Base-by-base conservation (phyloP, 108 stramenopile species). In the Nitzschia palea region DNA sequence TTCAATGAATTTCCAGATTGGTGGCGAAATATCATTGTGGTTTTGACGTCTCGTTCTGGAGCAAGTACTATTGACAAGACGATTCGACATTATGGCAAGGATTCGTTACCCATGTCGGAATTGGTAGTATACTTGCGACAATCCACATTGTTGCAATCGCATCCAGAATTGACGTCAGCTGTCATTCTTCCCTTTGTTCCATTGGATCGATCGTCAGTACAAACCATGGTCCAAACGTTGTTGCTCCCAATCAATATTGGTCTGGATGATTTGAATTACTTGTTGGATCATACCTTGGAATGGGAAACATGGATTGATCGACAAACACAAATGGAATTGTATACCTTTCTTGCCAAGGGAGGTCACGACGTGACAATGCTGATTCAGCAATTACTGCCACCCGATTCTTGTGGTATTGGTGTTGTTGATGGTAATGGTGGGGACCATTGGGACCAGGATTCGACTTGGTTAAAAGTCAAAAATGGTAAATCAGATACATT, bases 241-340 rank as follows among this genome's bases (percentile, higher is more conserved):
- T n/a, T n/a, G n/a, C n/a, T 2, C 1, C 4, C 4, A n/a, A 44
- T n/a, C 15, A 44, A 15, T n/a, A 17, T n/a, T 30, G 53, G 23
- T 26, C 20, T 6, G n/a, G 17, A 35, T 3, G 9, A 59, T 23
- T 36, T 62, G 28, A 35, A 30, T n/a, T 62, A 44, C 40, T 14
- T 47, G 2, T 28, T 45, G 33, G 51, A 36, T 9, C 25, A 73
- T 50, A n/a, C 40, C 15, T 20, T 73, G 35, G 72, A 73, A 40
- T 73, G 64, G 72, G 43, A 65, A 45, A 54, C 51, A 57, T 73
- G 72, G 72, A 65, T 73, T 37, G 64, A 73, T 34, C 58, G 58
- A 26, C 42, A 52, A 3, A 65, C 72, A 0, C 34, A 55, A 37
- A 37, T 18, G 17, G 54, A 48, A 0, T 36, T 73, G 29, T 55